Base-by-base conservation (phyloP, 306 rosid genomes). In the Quercus variabilis region DNA sequence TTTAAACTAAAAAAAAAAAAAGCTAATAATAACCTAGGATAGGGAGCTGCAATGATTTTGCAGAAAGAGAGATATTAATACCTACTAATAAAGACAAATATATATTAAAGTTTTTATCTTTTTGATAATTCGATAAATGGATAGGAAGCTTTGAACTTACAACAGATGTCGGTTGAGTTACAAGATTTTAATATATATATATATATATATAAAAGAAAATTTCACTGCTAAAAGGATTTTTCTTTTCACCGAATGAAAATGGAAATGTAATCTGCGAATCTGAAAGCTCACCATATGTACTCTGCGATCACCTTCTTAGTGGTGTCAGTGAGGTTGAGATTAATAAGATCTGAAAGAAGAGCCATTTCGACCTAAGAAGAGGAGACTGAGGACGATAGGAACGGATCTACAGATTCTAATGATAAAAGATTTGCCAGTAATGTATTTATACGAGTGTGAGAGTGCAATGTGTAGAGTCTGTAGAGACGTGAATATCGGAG, bases 201-300 rank as follows among this genome's bases (percentile, higher is more conserved):
- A 7, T 38, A 38, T 38, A 6, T 38, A 38, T 38, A 7, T 38
- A 72, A 71, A 41, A 3, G 82, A 81, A 81, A 6, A 43, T 35
- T 51, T 4, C 59, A 28, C 25, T 8, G 49, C 2, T 3, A 26
- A 9, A 28, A 5, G 1, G 13, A 23, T 0, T 25, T 63, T 18
- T 7, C 23, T 70, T 43, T 70, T 28, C 57, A 23, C 19, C 23
- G 57, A 41, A 23, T 5, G 59, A 60, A 23, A 28, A 43, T 4
- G 54, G 25, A 59, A 33, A 49, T 49, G 4, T 49, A 49, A 49
- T 49, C 46, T 41, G 23, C 23, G 23, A 23, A 23, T 23, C 23
- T 23, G 67, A 70, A 59, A 78, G 51, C 89, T 84, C 75, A 91
- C 95, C 95, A 91, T 85, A 91, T 86, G 83, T 91, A 91, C 76